Evolutionary conservation across 2,329 filamentous ascomycete species (phyloP), one percentile per base, ranked within the genome.

Genomic region (Samsoniella hepiali): DNA sequence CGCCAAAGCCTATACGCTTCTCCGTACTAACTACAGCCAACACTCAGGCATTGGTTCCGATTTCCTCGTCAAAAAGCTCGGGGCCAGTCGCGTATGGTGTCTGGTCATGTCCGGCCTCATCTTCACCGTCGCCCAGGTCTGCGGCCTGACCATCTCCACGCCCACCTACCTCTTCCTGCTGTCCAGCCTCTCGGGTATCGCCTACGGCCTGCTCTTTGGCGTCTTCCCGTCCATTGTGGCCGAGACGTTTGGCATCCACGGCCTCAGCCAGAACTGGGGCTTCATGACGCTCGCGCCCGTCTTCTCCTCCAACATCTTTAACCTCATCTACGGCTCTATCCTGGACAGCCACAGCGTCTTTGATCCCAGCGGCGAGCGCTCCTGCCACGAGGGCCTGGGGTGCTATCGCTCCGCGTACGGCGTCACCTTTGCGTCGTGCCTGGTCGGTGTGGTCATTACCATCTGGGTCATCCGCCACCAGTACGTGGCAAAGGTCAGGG

Each of bases 181-280:
- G 22, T 97, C 93, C 0, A 85, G 88, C 0, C 82, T 96, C 29
- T 96, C 91, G 0, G 95, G 95, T 0, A 80, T 98, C 1, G 93
- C 88, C 1, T 99, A 99, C 74, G 95, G 95, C 2, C 91, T 96
- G 67, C 82, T 98, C 0, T 98, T 98, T 68, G 95, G 95, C 40
- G 93, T 97, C 27, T 97, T 91, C 75, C 95, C 95, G 0, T 93
- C 93, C 13, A 87, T 98, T 22, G 85, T 91, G 10, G 92, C 93
- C 7, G 93, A 98, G 73, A 89, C 90, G 0, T 99, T 99, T 73
- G 95, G 95, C 8, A 90, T 97, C 32, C 84, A 89, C 65, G 94
- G 93, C 1, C 81, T 99, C 54, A 93, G 90, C 62, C 91, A 97
- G 72, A 99, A 98, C 72, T 99, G 95, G 94, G 95, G 95, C 15